These are phyloP conservation scores for Tetracladium setigerum DNA, from an alignment of 495 filamentous ascomycete species.

Conservation along the genomic window DNA sequence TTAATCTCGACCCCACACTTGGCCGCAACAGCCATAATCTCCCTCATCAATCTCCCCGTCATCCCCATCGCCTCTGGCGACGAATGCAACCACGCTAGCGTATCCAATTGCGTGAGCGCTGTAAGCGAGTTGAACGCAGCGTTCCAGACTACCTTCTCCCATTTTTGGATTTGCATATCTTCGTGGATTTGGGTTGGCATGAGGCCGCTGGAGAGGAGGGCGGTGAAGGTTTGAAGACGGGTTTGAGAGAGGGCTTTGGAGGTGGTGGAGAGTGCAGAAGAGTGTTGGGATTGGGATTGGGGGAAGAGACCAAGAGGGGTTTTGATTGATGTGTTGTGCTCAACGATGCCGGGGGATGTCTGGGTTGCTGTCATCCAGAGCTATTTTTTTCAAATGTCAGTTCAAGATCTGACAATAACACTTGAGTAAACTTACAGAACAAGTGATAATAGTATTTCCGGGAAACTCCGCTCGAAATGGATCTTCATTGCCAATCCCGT, in stretches of 20 bases:
- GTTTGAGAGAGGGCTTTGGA: conserved; percentile 23
- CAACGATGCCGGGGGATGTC: conserved; percentile 26
- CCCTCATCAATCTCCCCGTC: conserved; percentile 38
- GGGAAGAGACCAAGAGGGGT: no score
- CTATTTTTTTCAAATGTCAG: no score
- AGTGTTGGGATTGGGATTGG: conserved; percentile 31
- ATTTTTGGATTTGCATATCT: conserved; percentile 44
- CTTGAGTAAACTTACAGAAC: no score
- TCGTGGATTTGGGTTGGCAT: conserved; percentile 31
- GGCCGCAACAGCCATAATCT: conserved; percentile 38
- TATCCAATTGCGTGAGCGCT: conserved; percentile 36
- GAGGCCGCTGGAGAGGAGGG: conserved; percentile 29
- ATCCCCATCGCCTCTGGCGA: conserved; percentile 26
- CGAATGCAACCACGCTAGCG: conserved; percentile 34
- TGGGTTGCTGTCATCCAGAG: conserved; percentile 29
- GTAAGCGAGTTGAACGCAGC: conserved; percentile 45
- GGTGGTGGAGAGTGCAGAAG: conserved; percentile 39
- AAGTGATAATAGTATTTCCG: conserved; percentile 22
- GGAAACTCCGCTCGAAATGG: conserved; percentile 37
- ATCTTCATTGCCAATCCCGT: conserved; percentile 48
- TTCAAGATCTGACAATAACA: no score
- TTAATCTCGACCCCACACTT: conserved; percentile 35
- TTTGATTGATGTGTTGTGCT: conserved; percentile 10
- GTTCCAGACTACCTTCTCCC: conserved; percentile 45
- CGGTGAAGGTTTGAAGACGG: conserved; percentile 21